These are phyloP conservation scores for Globisporangium barbulae DNA, from an alignment of 352 stramenopile species.

Conservation along the genomic window DNA sequence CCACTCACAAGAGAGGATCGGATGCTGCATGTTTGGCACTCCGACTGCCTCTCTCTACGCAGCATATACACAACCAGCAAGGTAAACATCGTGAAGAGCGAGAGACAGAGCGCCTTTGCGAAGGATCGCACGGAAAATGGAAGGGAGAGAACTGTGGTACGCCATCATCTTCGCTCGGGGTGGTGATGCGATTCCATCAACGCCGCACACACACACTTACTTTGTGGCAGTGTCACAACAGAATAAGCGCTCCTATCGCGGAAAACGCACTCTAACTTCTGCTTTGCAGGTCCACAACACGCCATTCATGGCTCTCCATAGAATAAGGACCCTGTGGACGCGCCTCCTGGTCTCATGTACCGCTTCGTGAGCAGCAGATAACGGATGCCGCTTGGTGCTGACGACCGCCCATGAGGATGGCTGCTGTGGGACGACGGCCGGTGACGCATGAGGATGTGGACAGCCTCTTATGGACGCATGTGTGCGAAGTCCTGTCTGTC, in stretches of 20 bases:
- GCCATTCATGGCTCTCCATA: too few species aligned
- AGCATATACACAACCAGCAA: background rate
- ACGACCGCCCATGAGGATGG: background rate
- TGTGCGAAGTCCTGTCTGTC: background rate
- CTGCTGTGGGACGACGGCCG: background rate
- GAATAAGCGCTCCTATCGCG: too few species aligned
- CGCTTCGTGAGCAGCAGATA: background rate
- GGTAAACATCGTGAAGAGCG: background rate
- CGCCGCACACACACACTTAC: too few species aligned
- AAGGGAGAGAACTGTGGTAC: slow-evolving; percentile 8
- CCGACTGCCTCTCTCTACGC: too few species aligned
- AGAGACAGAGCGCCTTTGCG: slow-evolving; percentile 7
- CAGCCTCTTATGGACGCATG: background rate
- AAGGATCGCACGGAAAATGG: slow-evolving; percentile 11
- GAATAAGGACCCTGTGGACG: too few species aligned
- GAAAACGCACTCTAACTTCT: too few species aligned
- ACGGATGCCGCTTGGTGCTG: background rate
- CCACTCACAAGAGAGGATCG: too few species aligned
- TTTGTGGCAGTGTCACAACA: background rate
- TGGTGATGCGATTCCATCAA: background rate
- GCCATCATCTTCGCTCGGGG: background rate
- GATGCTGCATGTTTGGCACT: too few species aligned
- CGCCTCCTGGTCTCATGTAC: too few species aligned
- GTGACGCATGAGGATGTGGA: background rate
- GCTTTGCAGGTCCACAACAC: too few species aligned